Evolutionary conservation across 2,329 filamentous ascomycete genomes (phyloP).

Genomic region (Neodidymelliopsis sp.): DNA sequence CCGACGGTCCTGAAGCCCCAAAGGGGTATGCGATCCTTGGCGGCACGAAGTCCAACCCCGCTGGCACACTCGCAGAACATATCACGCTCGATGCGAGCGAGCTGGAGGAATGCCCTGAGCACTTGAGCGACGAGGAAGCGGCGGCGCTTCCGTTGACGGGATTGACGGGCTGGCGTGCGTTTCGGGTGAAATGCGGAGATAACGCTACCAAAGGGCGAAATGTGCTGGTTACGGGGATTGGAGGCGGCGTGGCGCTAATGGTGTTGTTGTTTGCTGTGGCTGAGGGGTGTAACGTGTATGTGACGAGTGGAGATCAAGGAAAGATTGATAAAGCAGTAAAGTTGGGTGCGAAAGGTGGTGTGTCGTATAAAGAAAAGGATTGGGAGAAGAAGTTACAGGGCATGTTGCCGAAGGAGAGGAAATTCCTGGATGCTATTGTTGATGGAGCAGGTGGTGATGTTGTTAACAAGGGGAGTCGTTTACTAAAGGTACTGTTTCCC

Average conservation of each 20-base stretch:
- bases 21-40: slow-evolving; percentile 71
- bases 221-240: slow-evolving; percentile 88
- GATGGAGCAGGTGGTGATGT: slow-evolving; percentile 92
- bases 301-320: slow-evolving; percentile 75
- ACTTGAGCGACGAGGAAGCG: slow-evolving; percentile 76
- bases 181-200: slow-evolving; percentile 75
- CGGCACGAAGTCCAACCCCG: slow-evolving; percentile 67
- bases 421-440: slow-evolving; percentile 81
- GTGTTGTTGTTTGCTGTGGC: slow-evolving; percentile 79
- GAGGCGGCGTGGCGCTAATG: slow-evolving; percentile 87
- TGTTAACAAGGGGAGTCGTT: slow-evolving; percentile 69
- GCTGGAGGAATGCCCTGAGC: slow-evolving; percentile 76
- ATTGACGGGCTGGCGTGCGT: slow-evolving; percentile 85
- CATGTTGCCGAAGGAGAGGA: slow-evolving; percentile 69
- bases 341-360: slow-evolving; percentile 82
- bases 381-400: slow-evolving; percentile 80
- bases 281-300: slow-evolving; percentile 78
- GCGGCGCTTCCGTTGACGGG: slow-evolving; percentile 87
- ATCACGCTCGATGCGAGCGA: slow-evolving; percentile 73
- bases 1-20: slow-evolving; percentile 74
- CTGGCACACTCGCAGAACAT: slow-evolving; percentile 79
- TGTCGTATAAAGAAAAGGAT: slow-evolving; percentile 76
- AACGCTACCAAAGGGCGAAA: slow-evolving; percentile 72
- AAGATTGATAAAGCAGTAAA: slow-evolving; percentile 77
- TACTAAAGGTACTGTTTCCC: slow-evolving; percentile 67